Evolutionary conservation across 2,329 filamentous ascomycete species (phyloP).

Genomic region (Diaporthe helianthi): DNA sequence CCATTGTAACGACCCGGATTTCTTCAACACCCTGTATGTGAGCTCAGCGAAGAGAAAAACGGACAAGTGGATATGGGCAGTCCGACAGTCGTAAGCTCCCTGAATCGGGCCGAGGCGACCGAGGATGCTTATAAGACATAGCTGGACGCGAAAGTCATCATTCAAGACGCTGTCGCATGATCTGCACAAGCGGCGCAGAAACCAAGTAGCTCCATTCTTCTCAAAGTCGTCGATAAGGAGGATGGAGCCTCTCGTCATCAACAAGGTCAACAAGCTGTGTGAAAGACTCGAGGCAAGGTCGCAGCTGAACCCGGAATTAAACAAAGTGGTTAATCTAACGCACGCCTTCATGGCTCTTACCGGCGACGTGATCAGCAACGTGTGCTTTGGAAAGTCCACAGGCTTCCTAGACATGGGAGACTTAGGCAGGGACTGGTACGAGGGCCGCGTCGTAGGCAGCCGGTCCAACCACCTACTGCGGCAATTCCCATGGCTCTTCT

Average conservation of each 20-base stretch:
- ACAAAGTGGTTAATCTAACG: background rate
- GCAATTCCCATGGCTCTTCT: slow-evolving; percentile 5
- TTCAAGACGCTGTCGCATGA: slow-evolving; percentile 4
- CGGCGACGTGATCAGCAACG: slow-evolving; percentile 4
- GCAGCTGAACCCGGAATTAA: background rate
- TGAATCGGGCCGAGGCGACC: background rate
- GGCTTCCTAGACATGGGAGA: slow-evolving; percentile 1
- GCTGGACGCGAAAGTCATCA: slow-evolving; percentile 1
- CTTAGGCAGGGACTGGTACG: slow-evolving; percentile 6
- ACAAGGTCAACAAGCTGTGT: background rate
- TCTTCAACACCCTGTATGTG: slow-evolving; percentile 4
- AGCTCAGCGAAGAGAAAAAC: slow-evolving; percentile 7
- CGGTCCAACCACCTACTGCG: slow-evolving; percentile 8
- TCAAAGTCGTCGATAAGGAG: slow-evolving; percentile 7
- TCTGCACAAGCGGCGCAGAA: background rate
- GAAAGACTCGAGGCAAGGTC: slow-evolving; percentile 3
- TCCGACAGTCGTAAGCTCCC: slow-evolving; percentile 4
- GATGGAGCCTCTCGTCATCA: background rate
- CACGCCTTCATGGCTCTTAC: slow-evolving; percentile 9
- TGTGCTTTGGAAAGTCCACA: background rate
- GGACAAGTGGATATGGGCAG: slow-evolving; percentile 11
- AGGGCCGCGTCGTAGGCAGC: background rate
- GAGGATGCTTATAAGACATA: background rate
- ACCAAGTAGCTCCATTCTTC: slow-evolving; percentile 2
- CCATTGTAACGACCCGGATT: slow-evolving; percentile 10